A percentile compares a stretch with the other conserved stretches of the same genome.
Evolutionary conservation across 331 rosid species (phyloP).

Genomic region (Quercus tomentella): DNA sequence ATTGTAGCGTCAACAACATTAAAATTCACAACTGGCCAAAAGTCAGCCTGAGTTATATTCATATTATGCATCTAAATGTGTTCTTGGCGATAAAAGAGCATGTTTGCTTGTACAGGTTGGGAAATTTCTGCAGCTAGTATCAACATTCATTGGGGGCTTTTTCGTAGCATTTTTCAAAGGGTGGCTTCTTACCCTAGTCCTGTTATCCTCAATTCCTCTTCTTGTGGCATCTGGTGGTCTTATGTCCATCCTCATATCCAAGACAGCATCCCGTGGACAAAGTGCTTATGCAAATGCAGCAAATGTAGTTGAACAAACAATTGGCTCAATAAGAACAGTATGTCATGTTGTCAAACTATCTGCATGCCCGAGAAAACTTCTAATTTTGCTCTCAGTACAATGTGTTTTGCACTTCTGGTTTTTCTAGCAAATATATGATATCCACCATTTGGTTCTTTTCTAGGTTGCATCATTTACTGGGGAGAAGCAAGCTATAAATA

Average conservation of each 20-base stretch:
- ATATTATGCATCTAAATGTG: neutral
- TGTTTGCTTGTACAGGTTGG: conserved; percentile 25
- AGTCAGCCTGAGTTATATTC: neutral
- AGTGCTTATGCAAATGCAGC: conserved; percentile 27
- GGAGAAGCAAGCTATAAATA: conserved; percentile 26
- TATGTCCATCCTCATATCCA: neutral
- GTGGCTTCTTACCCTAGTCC: conserved; percentile 32
- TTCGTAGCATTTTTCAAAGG: conserved; percentile 26
- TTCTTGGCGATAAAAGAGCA: neutral
- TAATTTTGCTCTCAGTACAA: neutral
- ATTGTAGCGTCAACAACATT: neutral
- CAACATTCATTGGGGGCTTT: conserved; percentile 27
- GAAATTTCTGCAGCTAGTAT: conserved; percentile 21
- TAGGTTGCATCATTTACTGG: conserved; percentile 42
- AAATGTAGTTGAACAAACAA: conserved; percentile 28
- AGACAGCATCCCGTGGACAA: conserved; percentile 23
- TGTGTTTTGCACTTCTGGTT: neutral
- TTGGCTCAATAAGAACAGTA: conserved; percentile 32
- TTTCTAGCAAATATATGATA: neutral
- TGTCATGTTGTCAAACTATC: neutral
- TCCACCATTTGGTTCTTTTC: neutral
- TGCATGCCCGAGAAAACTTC: neutral
- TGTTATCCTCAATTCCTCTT: conserved; percentile 23
- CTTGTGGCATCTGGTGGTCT: conserved; percentile 15
- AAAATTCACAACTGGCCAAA: neutral